Evolutionary conservation across 345 rosid species (phyloP), one percentile per base, ranked within the genome.

Genomic region (Limnanthes douglasii): DNA sequence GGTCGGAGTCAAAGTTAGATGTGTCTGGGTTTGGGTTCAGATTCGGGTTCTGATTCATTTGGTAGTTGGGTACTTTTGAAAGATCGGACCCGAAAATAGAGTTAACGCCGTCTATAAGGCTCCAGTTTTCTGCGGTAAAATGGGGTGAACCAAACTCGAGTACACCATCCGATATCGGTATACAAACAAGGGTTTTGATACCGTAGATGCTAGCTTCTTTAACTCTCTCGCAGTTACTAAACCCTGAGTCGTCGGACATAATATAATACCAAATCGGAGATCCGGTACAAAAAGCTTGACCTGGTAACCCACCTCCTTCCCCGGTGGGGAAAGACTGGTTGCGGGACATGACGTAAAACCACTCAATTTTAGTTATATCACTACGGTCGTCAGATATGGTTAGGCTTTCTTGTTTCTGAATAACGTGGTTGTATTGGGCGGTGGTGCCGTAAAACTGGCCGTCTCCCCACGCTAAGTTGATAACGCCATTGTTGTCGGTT

Each of bases 111-210:
- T 32, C 31, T 6, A 49, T 32, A 3, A 43, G 31, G 27, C 26
- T 21, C 37, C 46, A 15, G 5, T 43, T 43, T 37, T 49, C 50
- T 25, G 13, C 3, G 47, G 49, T 38, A 10, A 14, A 28, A 6
- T 55, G 25, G 6, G 49, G 11, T 9, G 61, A 56, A 21, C 56
- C 56, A 23, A 56, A 36, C 31, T 56, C 61, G 30, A 56, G 32
- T 18, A 43, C 41, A 7, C 61, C 51, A 18, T 27, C 15, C 17
- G 15, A 21, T 16, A 37, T 35, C 5, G 56, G 56, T 18, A 39
- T 11, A 41, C 34, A 49, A 11, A 43, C 61, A 13, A 56, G 31
- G 22, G 56, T 49, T 11, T 25, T 29, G 12, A 49, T 46, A 11
- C 56, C 61, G 31, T 43, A 45, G 3, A 31, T 9, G 24, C 44